These are phyloP conservation scores for Eucalyptus sideroxylon DNA, from an alignment of 345 rosid genomes.

Conservation along the genomic window DNA sequence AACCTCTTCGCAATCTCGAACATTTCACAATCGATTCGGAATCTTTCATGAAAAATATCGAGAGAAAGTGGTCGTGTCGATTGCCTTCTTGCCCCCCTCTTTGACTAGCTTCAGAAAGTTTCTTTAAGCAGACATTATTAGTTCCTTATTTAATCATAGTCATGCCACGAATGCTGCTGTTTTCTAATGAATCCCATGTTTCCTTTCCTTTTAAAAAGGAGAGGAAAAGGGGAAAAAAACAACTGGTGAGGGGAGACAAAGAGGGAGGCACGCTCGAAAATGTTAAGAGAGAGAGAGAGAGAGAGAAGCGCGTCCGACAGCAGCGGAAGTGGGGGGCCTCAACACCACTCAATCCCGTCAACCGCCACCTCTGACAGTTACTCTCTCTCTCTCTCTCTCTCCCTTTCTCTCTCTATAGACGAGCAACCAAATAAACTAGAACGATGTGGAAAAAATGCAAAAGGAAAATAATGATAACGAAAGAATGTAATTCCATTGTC, in stretches of 20 bases:
- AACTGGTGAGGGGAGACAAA: not conserved
- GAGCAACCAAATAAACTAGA: not conserved
- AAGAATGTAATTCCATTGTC: not conserved
- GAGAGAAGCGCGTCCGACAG: constrained; percentile 18
- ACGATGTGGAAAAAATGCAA: not conserved
- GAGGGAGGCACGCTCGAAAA: not conserved
- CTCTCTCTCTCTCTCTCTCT: constrained; percentile 1
- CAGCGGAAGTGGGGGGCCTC: constrained; percentile 23
- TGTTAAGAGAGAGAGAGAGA: not conserved
- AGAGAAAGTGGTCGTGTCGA: not conserved
- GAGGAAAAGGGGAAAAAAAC: not conserved
- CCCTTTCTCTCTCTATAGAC: not conserved
- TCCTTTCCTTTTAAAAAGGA: not conserved
- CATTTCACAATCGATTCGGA: not conserved
- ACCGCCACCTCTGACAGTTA: not conserved
- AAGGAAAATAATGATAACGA: not conserved
- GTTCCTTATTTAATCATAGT: not conserved
- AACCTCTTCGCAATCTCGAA: not conserved
- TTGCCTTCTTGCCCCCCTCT: not conserved
- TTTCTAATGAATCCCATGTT: not conserved
- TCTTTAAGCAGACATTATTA: not conserved
- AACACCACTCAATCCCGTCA: not conserved
- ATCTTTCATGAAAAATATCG: not conserved
- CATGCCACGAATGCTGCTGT: not conserved
- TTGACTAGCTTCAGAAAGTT: not conserved